phyloP scores from a whole-genome alignment of 345 rosid species.

The Citrus hindsii region DNA sequence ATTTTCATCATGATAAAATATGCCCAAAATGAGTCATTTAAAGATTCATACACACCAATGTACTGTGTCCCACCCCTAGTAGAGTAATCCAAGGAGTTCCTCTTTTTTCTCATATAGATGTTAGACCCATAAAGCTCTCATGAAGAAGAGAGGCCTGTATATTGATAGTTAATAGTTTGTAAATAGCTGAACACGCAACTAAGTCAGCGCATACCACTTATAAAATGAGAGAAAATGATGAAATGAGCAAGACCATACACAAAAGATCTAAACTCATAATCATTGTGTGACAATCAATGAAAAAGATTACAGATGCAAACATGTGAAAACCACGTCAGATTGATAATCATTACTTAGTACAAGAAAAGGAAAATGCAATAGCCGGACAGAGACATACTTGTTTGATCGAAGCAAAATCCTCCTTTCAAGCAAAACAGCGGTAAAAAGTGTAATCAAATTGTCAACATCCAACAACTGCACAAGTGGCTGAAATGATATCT shows the following conservation, averaged over 20 bases:
- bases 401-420: slow-evolving; percentile 90
- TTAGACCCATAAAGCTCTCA: neutral
- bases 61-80: neutral
- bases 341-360: neutral
- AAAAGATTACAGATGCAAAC: neutral
- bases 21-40: neutral
- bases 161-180: neutral
- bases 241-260: neutral
- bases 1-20: neutral
- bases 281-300: neutral
- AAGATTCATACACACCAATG: neutral
- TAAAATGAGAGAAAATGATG: neutral
- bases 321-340: neutral
- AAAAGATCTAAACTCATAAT: neutral
- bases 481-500: slow-evolving; percentile 95
- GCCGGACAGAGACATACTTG: slow-evolving; percentile 50
- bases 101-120: neutral
- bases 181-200: neutral
- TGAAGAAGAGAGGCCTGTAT: neutral
- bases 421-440: slow-evolving; percentile 91
- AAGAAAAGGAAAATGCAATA: neutral
- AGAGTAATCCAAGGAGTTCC: neutral
- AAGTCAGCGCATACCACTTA: neutral
- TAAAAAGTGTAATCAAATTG: slow-evolving; percentile 84
- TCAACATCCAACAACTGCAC: slow-evolving; percentile 95